phyloP scores from a whole-genome alignment of 441 rosid genomes.

The Jatropha podagrica region DNA sequence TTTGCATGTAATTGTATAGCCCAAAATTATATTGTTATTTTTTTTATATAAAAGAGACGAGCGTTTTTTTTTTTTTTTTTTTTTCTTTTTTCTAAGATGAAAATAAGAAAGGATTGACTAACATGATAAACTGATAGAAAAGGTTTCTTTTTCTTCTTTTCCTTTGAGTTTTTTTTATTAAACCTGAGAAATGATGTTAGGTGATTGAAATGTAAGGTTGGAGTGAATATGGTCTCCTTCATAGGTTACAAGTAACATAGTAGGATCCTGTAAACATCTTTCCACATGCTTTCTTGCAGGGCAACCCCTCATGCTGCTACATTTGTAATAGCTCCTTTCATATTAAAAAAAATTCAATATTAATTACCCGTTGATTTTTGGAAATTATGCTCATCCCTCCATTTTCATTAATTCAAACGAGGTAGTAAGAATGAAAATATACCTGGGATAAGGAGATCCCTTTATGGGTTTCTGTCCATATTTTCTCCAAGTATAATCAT shows the following conservation, averaged over 20 bases:
- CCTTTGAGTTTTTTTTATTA: neutral
- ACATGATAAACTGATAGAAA: neutral
- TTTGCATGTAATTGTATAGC: no score
- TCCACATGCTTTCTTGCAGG: slow-evolving; percentile 43
- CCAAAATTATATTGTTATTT: no score
- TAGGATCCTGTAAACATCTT: slow-evolving; percentile 36
- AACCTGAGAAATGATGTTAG: slow-evolving; percentile 14
- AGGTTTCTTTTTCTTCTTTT: neutral
- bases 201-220: slow-evolving; percentile 7
- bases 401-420: no score
- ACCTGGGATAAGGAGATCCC: slow-evolving; percentile 91
- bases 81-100: no score
- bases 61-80: no score
- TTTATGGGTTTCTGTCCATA: slow-evolving; percentile 94
- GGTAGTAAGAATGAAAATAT: slow-evolving; percentile 9
- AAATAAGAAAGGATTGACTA: neutral
- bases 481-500: slow-evolving; percentile 86
- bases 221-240: slow-evolving; percentile 31
- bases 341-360: neutral
- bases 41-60: no score
- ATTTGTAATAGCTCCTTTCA: slow-evolving; percentile 38
- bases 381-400: no score
- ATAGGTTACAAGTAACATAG: slow-evolving; percentile 35
- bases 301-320: slow-evolving; percentile 38
- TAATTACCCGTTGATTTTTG: no score